A percentile compares a stretch with the other conserved stretches of the same genome.
Conservation (phyloP, 352 stramenopile genomes). For the Chloridella minuta region DNA sequence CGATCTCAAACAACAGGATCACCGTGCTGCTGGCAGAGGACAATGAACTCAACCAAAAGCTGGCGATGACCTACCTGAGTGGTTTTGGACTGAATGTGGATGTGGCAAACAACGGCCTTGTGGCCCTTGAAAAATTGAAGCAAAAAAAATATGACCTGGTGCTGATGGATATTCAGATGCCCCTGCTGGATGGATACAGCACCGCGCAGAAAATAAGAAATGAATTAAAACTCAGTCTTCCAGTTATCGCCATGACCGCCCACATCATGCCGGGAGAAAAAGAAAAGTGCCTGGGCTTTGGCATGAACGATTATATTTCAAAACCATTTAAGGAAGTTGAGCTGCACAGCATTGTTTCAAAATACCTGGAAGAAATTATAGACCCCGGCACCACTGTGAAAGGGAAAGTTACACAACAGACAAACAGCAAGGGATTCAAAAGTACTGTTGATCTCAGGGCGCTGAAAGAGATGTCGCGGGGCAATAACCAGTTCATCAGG, state of each 20-base stretch:
- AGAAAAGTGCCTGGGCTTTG: not conserved
- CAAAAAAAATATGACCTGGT: not conserved
- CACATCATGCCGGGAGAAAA: not conserved
- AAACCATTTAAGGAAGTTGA: not conserved
- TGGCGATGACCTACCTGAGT: not conserved
- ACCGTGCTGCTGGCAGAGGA: not conserved
- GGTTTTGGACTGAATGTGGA: not conserved
- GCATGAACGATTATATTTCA: not conserved
- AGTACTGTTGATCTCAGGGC: no score
- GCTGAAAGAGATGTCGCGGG: no score
- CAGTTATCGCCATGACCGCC: not conserved
- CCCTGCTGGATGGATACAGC: not conserved
- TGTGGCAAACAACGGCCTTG: not conserved
- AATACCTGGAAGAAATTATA: no score
- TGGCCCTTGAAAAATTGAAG: not conserved
- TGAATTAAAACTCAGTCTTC: not conserved
- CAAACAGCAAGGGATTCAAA: no score
- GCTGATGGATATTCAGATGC: not conserved
- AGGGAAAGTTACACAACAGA: no score
- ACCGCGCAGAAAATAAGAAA: not conserved
- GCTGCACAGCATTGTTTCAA: no score
- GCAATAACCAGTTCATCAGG: no score
- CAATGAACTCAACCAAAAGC: not conserved
- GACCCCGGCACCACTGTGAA: no score
- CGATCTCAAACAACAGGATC: not conserved